These are phyloP conservation scores for Hypseocharis bilobata DNA, from an alignment of 441 rosid genomes.

Conservation along the genomic window DNA sequence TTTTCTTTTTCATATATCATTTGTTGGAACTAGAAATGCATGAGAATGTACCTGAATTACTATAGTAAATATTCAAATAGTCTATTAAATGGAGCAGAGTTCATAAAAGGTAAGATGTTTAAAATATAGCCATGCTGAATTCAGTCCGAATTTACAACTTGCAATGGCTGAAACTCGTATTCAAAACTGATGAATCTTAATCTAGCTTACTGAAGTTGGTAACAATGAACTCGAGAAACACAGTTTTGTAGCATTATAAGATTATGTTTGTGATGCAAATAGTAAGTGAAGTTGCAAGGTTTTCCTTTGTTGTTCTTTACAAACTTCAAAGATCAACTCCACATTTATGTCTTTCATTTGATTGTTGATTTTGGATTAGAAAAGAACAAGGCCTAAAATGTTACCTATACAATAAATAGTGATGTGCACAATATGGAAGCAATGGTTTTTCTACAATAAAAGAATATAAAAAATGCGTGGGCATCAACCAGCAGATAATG, in stretches of 20 bases:
- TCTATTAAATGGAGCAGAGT: background rate
- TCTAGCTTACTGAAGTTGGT: background rate
- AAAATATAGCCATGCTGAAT: background rate
- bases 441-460: constrained; percentile 6
- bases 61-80: background rate
- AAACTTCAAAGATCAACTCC: background rate
- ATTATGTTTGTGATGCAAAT: background rate
- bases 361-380: background rate
- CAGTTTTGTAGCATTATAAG: background rate
- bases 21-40: too few species aligned
- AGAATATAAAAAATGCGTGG: background rate
- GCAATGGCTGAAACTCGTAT: constrained; percentile 1
- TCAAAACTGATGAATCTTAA: background rate
- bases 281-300: background rate
- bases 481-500: constrained; percentile 5
- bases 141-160: background rate
- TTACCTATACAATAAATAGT: background rate
- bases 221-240: background rate
- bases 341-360: background rate
- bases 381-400: constrained; percentile 1
- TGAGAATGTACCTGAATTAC: too few species aligned
- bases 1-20: too few species aligned
- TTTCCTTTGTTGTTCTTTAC: background rate
- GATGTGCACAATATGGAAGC: constrained; percentile 6
- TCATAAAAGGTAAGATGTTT: background rate